These are phyloP conservation scores for Paraphaeosphaeria minitans DNA, from an alignment of 2,329 filamentous ascomycete species.

Conservation along the genomic window DNA sequence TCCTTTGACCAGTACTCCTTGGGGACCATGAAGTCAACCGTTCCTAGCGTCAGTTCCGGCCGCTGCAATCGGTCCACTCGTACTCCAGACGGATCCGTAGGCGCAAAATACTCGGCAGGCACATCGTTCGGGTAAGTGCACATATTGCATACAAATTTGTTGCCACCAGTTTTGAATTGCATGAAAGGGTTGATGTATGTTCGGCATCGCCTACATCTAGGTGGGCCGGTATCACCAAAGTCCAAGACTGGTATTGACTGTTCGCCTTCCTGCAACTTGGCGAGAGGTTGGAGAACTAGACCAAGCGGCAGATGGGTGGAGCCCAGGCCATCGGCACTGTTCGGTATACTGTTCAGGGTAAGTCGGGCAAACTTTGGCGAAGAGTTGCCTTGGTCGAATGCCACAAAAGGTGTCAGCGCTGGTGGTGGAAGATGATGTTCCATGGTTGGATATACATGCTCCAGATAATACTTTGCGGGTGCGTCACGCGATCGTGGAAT, in stretches of 20 bases:
- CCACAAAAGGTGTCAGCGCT: slow-evolving; percentile 84
- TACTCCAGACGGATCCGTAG: slow-evolving; percentile 83
- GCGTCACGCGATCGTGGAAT: slow-evolving; percentile 83
- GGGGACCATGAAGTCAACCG: slow-evolving; percentile 93
- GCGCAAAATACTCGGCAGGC: slow-evolving; percentile 87
- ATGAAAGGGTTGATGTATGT: slow-evolving; percentile 99
- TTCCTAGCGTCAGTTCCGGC: slow-evolving; percentile 87
- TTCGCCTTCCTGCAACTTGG: slow-evolving; percentile 81
- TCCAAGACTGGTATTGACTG: slow-evolving; percentile 88
- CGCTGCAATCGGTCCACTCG: slow-evolving; percentile 87
- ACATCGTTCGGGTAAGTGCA: slow-evolving; percentile 98
- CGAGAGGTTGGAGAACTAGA: slow-evolving; percentile 85
- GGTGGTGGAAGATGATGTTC: slow-evolving; percentile 92
- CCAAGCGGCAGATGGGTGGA: slow-evolving; percentile 86
- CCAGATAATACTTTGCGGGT: slow-evolving; percentile 81
- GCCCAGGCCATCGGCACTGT: slow-evolving; percentile 76
- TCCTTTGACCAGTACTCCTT: slow-evolving; percentile 99
- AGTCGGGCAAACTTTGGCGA: slow-evolving; percentile 93
- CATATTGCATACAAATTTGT: slow-evolving; percentile 97
- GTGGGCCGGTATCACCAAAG: slow-evolving; percentile 89
- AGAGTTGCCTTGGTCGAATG: slow-evolving; percentile 95
- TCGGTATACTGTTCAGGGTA: slow-evolving; percentile 91
- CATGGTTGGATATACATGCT: slow-evolving; percentile 91
- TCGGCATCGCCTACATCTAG: slow-evolving; percentile 88
- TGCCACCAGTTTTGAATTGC: slow-evolving; percentile 92